Conservation (phyloP, 495 filamentous ascomycete genomes). For the Thermochaetoides thermophila region DNA sequence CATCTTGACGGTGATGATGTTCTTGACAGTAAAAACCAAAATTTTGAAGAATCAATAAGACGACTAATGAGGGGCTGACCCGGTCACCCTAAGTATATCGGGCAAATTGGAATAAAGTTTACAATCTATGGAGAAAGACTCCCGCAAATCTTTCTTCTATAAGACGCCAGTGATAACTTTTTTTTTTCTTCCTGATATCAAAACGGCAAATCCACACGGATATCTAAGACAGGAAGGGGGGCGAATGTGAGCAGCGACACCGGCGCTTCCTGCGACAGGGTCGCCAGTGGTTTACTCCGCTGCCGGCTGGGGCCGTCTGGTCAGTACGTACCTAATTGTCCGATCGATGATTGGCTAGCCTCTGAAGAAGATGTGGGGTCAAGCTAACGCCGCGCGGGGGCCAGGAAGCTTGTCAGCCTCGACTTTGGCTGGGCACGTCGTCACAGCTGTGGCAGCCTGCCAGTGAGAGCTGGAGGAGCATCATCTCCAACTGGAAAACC, state of each 20-base stretch:
- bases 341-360: conserved; percentile 1
- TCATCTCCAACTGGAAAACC: background rate
- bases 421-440: conserved; percentile 11
- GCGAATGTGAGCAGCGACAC: conserved; percentile 3
- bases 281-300: background rate
- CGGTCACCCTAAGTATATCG: too few species aligned
- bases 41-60: background rate
- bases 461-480: background rate
- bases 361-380: background rate
- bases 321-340: background rate
- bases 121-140: too few species aligned
- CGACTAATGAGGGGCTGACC: too few species aligned
- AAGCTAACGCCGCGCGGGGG: too few species aligned
- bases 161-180: too few species aligned
- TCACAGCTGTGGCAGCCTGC: conserved; percentile 14
- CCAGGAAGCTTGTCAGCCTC: conserved; percentile 8
- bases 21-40: background rate
- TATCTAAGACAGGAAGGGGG: too few species aligned
- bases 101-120: too few species aligned
- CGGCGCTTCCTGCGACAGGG: conserved; percentile 5
- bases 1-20: conserved; percentile 5
- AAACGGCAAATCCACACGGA: too few species aligned
- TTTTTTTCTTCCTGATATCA: too few species aligned
- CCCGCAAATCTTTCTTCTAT: too few species aligned
- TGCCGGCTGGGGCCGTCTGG: background rate